Base-by-base conservation (phyloP, 495 filamentous ascomycete species). In the Glutinoglossum americanum region DNA sequence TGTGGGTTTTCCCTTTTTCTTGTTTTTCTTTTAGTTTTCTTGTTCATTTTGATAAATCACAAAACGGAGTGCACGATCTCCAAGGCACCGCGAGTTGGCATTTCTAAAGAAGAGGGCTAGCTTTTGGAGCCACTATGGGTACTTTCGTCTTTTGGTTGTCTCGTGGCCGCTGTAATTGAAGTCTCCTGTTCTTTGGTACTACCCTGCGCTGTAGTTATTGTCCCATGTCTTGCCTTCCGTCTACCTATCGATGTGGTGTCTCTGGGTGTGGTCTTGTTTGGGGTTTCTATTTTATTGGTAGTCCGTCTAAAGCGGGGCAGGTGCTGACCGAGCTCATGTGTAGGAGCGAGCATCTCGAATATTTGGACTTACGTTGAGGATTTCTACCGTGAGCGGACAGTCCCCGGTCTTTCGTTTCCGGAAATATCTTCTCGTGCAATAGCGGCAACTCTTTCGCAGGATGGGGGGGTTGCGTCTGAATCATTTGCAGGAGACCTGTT, bases 1-100 rank as follows among this genome's bases (percentile, higher is more conserved):
- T 70, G 84, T 77, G 54, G 15, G 33, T n/a, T 26, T 37, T 57
- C 51, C 59, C 57, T 63, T 60, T 62, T 57, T 4, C 26, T 60
- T 44, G 57, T 59, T 48, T 59, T 48, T 10, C 25, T 30, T 28
- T 55, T 53, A 35, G 11, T 32, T 45, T 25, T 41, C 55, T 39
- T 41, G n/a, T n/a, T n/a, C n/a, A n/a, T n/a, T n/a, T n/a, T n/a
- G n/a, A n/a, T n/a, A n/a, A n/a, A n/a, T n/a, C n/a, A n/a, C n/a
- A n/a, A n/a, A n/a, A n/a, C n/a, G n/a, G n/a, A n/a, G n/a, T n/a
- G n/a, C n/a, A n/a, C n/a, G n/a, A n/a, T n/a, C n/a, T n/a, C 32
- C 4, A 35, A 35, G 11, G 32, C 32, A 35, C 11, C 32, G 11
- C 32, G 32, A 35, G 11, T 35, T 5, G 32, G 11, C 32, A 35